Evolutionary conservation across 2,329 filamentous ascomycete genomes (phyloP).

Genomic region (Nigrospora sphaerica): DNA sequence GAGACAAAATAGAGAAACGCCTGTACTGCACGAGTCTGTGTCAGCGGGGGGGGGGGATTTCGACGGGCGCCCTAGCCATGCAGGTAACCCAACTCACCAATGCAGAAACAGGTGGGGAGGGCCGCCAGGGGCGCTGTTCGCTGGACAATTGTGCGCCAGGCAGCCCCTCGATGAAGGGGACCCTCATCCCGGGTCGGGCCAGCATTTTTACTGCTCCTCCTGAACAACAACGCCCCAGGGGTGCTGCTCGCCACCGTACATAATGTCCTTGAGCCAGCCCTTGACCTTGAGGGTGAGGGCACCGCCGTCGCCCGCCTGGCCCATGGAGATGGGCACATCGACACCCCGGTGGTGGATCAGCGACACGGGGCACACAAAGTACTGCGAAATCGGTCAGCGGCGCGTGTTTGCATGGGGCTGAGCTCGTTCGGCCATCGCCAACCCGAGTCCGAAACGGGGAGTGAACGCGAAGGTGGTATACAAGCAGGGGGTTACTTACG

Average conservation of each 20-base stretch:
- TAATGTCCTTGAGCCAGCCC: slow-evolving; percentile 62
- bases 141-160: no score
- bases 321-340: slow-evolving; percentile 57
- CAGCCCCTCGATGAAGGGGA: no score
- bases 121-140: no score
- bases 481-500: slow-evolving; percentile 38
- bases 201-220: slow-evolving; percentile 37
- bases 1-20: no score
- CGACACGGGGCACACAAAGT: slow-evolving; percentile 63
- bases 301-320: slow-evolving; percentile 42
- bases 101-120: no score
- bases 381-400: slow-evolving; percentile 32
- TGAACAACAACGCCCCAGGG: slow-evolving; percentile 63
- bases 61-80: no score
- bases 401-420: no score
- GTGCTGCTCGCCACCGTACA: slow-evolving; percentile 64
- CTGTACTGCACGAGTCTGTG: no score
- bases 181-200: no score
- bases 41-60: no score
- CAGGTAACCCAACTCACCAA: no score
- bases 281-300: slow-evolving; percentile 57
- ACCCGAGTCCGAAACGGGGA: background rate
- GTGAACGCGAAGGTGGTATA: background rate
- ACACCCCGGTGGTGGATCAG: slow-evolving; percentile 60
- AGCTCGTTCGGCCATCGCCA: no score